phyloP scores from a whole-genome alignment of 345 rosid genomes.

The Melaleuca alternifolia region DNA sequence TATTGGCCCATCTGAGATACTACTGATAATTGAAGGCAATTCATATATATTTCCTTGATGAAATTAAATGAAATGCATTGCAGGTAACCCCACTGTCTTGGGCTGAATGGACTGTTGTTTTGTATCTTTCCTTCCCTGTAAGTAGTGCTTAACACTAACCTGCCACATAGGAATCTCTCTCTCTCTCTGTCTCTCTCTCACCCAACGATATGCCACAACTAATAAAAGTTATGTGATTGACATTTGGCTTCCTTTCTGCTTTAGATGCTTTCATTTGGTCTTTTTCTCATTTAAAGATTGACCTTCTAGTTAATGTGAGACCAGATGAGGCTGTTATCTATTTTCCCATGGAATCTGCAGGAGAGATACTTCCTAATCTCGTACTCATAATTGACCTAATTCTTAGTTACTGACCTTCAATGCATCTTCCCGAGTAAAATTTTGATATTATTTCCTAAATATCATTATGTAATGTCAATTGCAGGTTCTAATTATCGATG shows the following conservation, averaged over 20 bases:
- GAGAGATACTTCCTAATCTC: background rate
- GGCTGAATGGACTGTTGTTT: constrained; percentile 77
- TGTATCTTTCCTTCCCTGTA: constrained; percentile 97
- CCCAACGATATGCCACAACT: background rate
- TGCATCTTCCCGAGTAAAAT: background rate
- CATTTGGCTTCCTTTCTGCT: background rate
- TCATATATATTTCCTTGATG: background rate
- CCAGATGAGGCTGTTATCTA: background rate
- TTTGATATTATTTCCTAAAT: background rate
- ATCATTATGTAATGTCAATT: background rate
- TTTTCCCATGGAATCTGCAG: background rate
- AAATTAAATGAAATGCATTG: constrained; percentile 9
- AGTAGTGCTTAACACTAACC: constrained; percentile 1
- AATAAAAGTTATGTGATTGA: background rate
- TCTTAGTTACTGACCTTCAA: background rate
- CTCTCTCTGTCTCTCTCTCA: background rate
- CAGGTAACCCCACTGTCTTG: constrained; percentile 95
- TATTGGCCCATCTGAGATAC: background rate
- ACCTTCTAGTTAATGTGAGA: background rate
- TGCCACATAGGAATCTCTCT: background rate
- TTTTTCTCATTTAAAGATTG: background rate
- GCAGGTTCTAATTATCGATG: constrained; percentile 92
- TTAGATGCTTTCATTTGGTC: background rate
- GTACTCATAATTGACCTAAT: background rate
- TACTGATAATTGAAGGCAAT: background rate